Conservation (phyloP, 1,284 basidiomycete species). For the Sporisorium graminicola region DNA sequence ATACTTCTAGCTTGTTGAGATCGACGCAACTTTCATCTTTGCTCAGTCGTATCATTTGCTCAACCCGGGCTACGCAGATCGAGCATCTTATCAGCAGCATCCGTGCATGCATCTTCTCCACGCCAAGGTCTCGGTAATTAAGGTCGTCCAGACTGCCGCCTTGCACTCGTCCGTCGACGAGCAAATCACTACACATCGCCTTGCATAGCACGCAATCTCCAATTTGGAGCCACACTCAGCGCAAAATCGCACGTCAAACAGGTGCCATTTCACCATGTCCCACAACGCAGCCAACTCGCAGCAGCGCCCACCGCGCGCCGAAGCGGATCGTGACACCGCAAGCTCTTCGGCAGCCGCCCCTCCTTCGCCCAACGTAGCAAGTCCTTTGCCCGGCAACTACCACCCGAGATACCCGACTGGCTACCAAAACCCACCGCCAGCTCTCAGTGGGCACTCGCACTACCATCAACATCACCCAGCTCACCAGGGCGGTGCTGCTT, state of each 20-base stretch:
- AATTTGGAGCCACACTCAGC: not conserved
- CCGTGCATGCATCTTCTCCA: conserved; percentile 16
- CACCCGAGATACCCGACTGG: conserved; percentile 21
- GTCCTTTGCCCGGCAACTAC: conserved; percentile 17
- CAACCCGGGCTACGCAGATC: not conserved
- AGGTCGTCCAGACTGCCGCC: conserved; percentile 15
- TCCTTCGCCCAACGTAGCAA: conserved; percentile 16
- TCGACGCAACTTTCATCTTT: not conserved
- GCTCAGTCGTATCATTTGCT: not conserved
- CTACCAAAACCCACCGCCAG: conserved; percentile 14
- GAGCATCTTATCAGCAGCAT: not conserved
- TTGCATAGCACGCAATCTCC: not conserved
- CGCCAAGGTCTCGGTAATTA: conserved; percentile 5
- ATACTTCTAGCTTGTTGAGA: not conserved
- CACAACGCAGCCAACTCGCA: conserved; percentile 22
- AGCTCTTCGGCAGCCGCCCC: conserved; percentile 8
- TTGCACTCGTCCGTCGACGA: conserved; percentile 16
- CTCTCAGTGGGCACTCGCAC: conserved; percentile 8
- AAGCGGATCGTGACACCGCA: conserved; percentile 24
- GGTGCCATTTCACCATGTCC: conserved; percentile 13
- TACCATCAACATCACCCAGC: conserved; percentile 18
- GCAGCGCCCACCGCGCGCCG: conserved; percentile 26
- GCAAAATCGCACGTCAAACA: not conserved
- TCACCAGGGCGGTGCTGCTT: conserved; percentile 9
- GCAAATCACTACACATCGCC: conserved; percentile 1